A percentile compares a stretch with the other conserved stretches of the same genome.
Conservation (phyloP, 164 flowering plant genomes). For the Chloranthus sessilifolius region DNA sequence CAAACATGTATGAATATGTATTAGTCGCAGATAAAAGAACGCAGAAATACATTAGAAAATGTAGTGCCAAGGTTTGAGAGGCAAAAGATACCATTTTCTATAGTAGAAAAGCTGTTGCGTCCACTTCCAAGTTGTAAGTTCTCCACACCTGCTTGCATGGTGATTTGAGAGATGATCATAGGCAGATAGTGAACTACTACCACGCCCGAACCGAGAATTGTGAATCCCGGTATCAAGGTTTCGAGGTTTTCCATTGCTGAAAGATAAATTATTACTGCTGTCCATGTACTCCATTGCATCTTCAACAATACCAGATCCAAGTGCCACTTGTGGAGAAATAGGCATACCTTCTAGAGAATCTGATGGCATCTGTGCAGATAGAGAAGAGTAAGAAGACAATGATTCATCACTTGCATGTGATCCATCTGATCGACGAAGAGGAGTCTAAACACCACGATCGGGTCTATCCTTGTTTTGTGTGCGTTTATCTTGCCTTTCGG, state of each 20-base stretch:
- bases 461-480: constrained; percentile 69
- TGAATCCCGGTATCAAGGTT: constrained; percentile 7
- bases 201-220: constrained; percentile 16
- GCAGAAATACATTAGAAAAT: no score
- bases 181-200: constrained; percentile 13
- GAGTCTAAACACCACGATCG: constrained; percentile 83
- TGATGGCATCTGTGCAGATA: constrained; percentile 22
- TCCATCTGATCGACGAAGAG: constrained; percentile 72
- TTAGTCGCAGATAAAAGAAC: no score
- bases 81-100: constrained; percentile 38
- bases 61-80: no score
- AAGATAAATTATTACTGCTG: constrained; percentile 5
- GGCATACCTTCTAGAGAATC: constrained; percentile 21
- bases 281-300: constrained; percentile 10
- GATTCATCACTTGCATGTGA: constrained; percentile 63
- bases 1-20: no score
- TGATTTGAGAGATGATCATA: constrained; percentile 18
- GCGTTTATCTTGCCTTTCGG: constrained; percentile 61
- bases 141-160: constrained; percentile 34
- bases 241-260: constrained; percentile 11
- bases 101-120: constrained; percentile 31
- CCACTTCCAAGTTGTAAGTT: constrained; percentile 44
- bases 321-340: not conserved
- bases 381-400: constrained; percentile 44
- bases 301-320: constrained; percentile 16